Conservation (phyloP, 495 filamentous ascomycete species). For the Ramalina intermedia region DNA sequence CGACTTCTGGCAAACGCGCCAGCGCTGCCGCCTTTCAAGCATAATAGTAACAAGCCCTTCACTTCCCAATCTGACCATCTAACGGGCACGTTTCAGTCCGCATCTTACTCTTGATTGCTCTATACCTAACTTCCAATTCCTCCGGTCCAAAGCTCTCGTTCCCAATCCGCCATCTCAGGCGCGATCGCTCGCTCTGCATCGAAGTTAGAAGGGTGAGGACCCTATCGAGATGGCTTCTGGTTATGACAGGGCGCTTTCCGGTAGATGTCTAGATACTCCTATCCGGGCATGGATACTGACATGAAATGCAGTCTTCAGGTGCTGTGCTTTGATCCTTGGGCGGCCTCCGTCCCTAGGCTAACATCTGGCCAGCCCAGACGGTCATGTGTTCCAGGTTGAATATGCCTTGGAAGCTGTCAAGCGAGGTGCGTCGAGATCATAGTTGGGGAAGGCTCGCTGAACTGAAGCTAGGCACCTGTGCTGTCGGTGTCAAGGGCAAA, state of each 20-base stretch:
- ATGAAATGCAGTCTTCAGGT: constrained; percentile 49
- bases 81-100: too few species aligned
- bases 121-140: too few species aligned
- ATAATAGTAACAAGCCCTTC: too few species aligned
- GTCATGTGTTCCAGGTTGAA: constrained; percentile 99
- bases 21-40: too few species aligned
- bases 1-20: too few species aligned
- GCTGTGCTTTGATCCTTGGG: constrained; percentile 23
- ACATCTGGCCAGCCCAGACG: constrained; percentile 58
- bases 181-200: too few species aligned
- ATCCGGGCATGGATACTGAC: constrained; percentile 23
- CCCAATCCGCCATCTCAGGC: too few species aligned
- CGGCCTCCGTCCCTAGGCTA: background rate
- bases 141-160: too few species aligned
- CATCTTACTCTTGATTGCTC: too few species aligned
- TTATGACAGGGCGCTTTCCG: constrained; percentile 90
- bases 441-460: background rate
- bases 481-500: constrained; percentile 89
- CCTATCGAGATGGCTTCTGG: constrained; percentile 53
- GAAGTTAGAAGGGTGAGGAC: too few species aligned
- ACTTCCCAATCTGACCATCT: too few species aligned
- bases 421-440: constrained; percentile 48
- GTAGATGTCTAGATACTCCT: constrained; percentile 40
- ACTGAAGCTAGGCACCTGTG: constrained; percentile 64
- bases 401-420: constrained; percentile 98